Conservation (phyloP, 169 alveolate genomes). For the Amoebophrya sp. region DNA sequence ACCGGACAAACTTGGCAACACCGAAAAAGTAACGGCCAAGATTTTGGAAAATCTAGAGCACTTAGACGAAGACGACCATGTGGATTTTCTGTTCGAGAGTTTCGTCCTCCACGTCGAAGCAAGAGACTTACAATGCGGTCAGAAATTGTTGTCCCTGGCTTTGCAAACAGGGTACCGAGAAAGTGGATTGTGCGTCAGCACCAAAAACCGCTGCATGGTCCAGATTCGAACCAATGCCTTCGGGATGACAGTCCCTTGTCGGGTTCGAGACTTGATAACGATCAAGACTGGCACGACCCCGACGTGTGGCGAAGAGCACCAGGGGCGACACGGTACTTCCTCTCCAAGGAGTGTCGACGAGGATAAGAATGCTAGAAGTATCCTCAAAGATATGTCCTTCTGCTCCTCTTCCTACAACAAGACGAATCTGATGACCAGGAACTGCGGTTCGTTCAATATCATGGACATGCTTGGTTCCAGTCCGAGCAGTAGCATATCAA, state of each 20-base stretch:
- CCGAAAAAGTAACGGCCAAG: not conserved
- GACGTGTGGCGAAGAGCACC: not conserved
- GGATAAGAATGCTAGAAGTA: not conserved
- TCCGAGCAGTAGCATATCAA: too few species aligned
- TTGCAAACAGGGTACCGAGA: not conserved
- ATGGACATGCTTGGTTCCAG: too few species aligned
- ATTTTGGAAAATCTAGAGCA: not conserved
- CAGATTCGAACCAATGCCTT: not conserved
- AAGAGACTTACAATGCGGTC: not conserved
- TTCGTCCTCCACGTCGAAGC: constrained; percentile 6
- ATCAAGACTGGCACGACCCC: not conserved
- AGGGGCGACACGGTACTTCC: too few species aligned
- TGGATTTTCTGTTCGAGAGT: not conserved
- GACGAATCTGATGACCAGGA: too few species aligned
- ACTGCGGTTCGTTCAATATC: too few species aligned
- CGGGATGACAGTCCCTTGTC: not conserved
- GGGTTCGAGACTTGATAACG: not conserved
- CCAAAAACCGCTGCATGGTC: not conserved
- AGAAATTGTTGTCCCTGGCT: not conserved
- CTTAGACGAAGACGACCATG: not conserved
- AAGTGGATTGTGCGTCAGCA: not conserved
- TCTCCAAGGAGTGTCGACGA: too few species aligned
- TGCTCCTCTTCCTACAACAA: too few species aligned
- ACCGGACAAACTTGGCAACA: not conserved
- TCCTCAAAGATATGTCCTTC: too few species aligned